phyloP scores from a whole-genome alignment of 306 rosid species.

The Comarum palustre region DNA sequence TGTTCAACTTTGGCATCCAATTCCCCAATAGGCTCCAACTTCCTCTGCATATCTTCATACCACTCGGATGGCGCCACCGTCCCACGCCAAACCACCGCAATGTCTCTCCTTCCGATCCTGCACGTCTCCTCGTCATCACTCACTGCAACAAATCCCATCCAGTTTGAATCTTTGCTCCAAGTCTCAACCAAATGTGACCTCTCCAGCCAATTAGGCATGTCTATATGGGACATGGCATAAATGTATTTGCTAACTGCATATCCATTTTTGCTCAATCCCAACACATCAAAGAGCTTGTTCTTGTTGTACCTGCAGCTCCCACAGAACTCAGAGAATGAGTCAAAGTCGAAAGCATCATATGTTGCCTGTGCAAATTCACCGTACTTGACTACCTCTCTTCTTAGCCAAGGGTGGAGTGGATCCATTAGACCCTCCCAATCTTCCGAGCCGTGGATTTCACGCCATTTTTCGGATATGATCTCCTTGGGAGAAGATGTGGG shows the following conservation, averaged over 20 bases:
- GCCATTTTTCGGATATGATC: slow-evolving; percentile 46
- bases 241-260: slow-evolving; percentile 48
- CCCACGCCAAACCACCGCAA: slow-evolving; percentile 63
- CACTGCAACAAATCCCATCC: slow-evolving; percentile 62
- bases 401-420: slow-evolving; percentile 57
- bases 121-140: slow-evolving; percentile 49
- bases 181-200: slow-evolving; percentile 41
- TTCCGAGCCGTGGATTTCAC: slow-evolving; percentile 43
- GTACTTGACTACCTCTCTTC: slow-evolving; percentile 60
- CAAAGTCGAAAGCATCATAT: slow-evolving; percentile 66
- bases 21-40: slow-evolving; percentile 42
- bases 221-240: slow-evolving; percentile 61
- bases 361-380: slow-evolving; percentile 78
- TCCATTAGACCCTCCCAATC: slow-evolving; percentile 48
- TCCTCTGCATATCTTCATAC: slow-evolving; percentile 56
- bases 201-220: slow-evolving; percentile 59
- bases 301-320: slow-evolving; percentile 59
- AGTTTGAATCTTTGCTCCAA: slow-evolving; percentile 70
- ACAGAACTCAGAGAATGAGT: slow-evolving; percentile 50
- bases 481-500: slow-evolving; percentile 59
- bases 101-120: slow-evolving; percentile 59
- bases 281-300: slow-evolving; percentile 34
- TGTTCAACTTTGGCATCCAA: slow-evolving; percentile 55
- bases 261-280: slow-evolving; percentile 40
- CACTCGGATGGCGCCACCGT: slow-evolving; percentile 64